Percentiles rank a stretch among this genome's conserved stretches.
Evolutionary conservation across 2,329 filamentous ascomycete species (phyloP).

Genomic region (Neofusicoccum sp.): DNA sequence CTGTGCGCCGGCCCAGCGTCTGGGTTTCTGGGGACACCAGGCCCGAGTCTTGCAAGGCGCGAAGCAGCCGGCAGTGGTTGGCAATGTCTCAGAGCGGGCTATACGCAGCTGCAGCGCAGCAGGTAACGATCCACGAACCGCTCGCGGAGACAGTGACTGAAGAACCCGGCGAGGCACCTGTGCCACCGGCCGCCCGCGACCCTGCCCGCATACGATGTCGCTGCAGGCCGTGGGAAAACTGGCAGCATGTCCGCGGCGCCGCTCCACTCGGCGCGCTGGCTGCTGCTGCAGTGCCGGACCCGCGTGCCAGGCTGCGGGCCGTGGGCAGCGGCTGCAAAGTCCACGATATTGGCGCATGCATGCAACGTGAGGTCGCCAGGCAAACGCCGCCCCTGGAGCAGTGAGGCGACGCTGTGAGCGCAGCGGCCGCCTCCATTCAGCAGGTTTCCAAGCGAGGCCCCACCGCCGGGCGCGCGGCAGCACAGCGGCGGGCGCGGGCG

Average conservation of each 20-base stretch:
- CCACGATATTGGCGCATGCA: slow-evolving; percentile 16
- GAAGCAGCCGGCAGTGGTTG: slow-evolving; percentile 22
- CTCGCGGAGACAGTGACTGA: slow-evolving; percentile 13
- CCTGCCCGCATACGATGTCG: slow-evolving; percentile 10
- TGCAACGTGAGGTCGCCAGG: slow-evolving; percentile 5
- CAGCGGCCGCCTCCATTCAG: neutral
- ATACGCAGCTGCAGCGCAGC: slow-evolving; percentile 10
- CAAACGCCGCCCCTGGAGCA: too few species aligned
- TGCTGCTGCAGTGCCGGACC: neutral
- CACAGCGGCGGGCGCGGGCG: slow-evolving; percentile 3
- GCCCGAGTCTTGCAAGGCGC: slow-evolving; percentile 24
- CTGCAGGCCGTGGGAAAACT: slow-evolving; percentile 8
- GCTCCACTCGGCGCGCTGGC: neutral
- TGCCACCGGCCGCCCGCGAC: slow-evolving; percentile 1
- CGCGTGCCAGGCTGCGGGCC: slow-evolving; percentile 3
- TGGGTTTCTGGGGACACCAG: slow-evolving; percentile 16
- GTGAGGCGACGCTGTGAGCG: neutral
- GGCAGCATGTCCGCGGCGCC: slow-evolving; percentile 7
- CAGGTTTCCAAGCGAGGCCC: slow-evolving; percentile 10
- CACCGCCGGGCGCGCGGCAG: neutral
- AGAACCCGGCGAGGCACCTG: slow-evolving; percentile 15
- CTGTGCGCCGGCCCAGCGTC: slow-evolving; percentile 19
- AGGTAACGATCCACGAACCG: slow-evolving; percentile 20
- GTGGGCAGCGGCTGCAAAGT: neutral
- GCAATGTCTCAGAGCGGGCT: slow-evolving; percentile 15